These are phyloP conservation scores for Acanthamoeba lenticulata DNA, from an alignment of 208 protist species.

Conservation along the genomic window DNA sequence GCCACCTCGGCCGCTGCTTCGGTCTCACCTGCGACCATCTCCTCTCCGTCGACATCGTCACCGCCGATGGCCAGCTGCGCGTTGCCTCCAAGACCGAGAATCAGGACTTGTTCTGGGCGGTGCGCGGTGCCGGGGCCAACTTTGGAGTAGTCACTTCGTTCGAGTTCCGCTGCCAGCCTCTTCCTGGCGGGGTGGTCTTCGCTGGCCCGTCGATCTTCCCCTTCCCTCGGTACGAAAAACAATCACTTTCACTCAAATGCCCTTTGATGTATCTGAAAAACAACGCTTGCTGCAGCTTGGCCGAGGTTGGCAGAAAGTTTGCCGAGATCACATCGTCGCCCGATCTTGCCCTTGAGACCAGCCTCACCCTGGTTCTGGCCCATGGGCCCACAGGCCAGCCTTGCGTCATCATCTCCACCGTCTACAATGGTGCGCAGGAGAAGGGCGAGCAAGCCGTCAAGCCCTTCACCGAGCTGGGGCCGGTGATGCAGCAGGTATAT, in stretches of 20 bases:
- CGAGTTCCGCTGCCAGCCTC: not conserved
- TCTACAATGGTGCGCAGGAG: not conserved
- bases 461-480: constrained; percentile 22
- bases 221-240: not conserved
- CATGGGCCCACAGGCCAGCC: not conserved
- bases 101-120: constrained; percentile 76
- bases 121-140: constrained; percentile 71
- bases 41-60: constrained; percentile 29
- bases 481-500: not conserved
- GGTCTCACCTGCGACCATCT: constrained; percentile 51
- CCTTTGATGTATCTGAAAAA: too few relatives aligned
- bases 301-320: not conserved
- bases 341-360: not conserved
- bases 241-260: too few relatives aligned
- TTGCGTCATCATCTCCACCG: not conserved
- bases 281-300: too few relatives aligned
- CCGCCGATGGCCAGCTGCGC: constrained; percentile 19
- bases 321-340: not conserved
- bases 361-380: not conserved
- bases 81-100: not conserved
- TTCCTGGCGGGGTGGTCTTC: not conserved
- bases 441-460: not conserved
- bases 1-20: not conserved
- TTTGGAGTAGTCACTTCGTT: constrained; percentile 73
- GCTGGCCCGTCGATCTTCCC: not conserved